Percentiles rank a stretch among this genome's conserved stretches.
These are phyloP conservation scores for Mortierella hygrophila DNA, from an alignment of 192 early-diverging fungal species.

Conservation along the genomic window DNA sequence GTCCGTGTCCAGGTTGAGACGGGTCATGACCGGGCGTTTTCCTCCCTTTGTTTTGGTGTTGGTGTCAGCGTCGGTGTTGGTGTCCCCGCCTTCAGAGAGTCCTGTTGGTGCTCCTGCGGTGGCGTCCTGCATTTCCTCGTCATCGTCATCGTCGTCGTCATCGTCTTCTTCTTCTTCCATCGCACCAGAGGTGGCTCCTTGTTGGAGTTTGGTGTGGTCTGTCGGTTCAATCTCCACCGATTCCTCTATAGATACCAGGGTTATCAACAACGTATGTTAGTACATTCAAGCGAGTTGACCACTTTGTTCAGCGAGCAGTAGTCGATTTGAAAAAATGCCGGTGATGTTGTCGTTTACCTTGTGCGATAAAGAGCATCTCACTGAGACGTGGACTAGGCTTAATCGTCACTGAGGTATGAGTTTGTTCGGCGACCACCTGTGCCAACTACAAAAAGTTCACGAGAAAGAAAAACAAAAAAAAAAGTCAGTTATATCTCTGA, in stretches of 20 bases:
- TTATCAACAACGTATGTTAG: not conserved
- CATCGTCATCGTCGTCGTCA: slow-evolving; percentile 25
- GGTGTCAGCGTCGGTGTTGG: not conserved
- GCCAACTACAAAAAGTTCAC: slow-evolving; percentile 58
- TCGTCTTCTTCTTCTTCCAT: slow-evolving; percentile 41
- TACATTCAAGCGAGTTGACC: too few relatives aligned
- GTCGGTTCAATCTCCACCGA: slow-evolving; percentile 56
- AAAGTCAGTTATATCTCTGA: too few relatives aligned
- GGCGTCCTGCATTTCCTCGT: not conserved
- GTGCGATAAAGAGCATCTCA: slow-evolving; percentile 72
- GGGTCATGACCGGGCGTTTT: slow-evolving; percentile 6
- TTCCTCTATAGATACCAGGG: slow-evolving; percentile 24
- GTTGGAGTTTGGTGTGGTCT: slow-evolving; percentile 31
- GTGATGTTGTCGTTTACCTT: slow-evolving; percentile 52
- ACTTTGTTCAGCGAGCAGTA: too few relatives aligned
- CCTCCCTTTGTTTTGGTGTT: not conserved
- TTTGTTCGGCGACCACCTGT: slow-evolving; percentile 71
- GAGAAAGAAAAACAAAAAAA: not conserved
- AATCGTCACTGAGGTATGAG: slow-evolving; percentile 71
- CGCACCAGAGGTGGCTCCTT: slow-evolving; percentile 4
- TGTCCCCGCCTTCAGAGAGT: not conserved
- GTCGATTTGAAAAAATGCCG: too few relatives aligned
- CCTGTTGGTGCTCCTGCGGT: not conserved
- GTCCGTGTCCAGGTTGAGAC: slow-evolving; percentile 57
- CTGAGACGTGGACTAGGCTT: slow-evolving; percentile 71